phyloP scores from a whole-genome alignment of 2,329 filamentous ascomycete genomes.

The Trichoderma sp. region DNA sequence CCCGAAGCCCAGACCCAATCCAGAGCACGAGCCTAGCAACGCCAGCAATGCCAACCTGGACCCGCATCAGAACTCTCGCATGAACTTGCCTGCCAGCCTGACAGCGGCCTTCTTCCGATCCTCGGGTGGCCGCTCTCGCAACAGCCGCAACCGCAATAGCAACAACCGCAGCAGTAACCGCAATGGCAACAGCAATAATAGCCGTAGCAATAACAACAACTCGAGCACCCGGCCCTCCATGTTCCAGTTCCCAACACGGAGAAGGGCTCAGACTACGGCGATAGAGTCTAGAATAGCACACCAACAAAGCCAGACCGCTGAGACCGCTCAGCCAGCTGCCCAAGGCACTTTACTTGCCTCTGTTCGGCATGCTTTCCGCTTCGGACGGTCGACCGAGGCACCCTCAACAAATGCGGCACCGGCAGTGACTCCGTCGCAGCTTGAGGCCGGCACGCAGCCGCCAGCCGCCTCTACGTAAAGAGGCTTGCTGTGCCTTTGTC shows the following conservation, averaged over 20 bases:
- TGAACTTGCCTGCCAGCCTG: conserved; percentile 51
- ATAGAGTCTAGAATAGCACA: background rate
- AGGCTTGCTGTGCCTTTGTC: background rate
- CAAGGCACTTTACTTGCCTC: conserved; percentile 36
- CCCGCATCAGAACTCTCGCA: conserved; percentile 45
- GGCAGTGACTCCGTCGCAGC: conserved; percentile 47
- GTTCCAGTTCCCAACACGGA: conserved; percentile 3
- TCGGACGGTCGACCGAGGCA: conserved; percentile 35
- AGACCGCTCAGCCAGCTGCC: conserved; percentile 2
- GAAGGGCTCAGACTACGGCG: background rate
- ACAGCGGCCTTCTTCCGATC: conserved; percentile 43
- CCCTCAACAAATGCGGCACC: conserved; percentile 28
- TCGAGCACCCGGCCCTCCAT: conserved; percentile 10
- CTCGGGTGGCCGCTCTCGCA: conserved; percentile 14
- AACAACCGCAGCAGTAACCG: background rate
- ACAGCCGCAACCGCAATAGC: background rate
- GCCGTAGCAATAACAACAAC: conserved; percentile 2
- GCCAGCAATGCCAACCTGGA: conserved; percentile 34
- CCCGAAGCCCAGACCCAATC: conserved; percentile 75
- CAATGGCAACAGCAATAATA: background rate
- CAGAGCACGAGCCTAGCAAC: conserved; percentile 33
- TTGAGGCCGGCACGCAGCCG: conserved; percentile 47
- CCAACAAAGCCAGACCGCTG: background rate
- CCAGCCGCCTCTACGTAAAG: conserved; percentile 22
- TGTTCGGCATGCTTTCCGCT: conserved; percentile 38